Conservation (phyloP, 129 eudicot species). For the Deinandra increscens region DNA sequence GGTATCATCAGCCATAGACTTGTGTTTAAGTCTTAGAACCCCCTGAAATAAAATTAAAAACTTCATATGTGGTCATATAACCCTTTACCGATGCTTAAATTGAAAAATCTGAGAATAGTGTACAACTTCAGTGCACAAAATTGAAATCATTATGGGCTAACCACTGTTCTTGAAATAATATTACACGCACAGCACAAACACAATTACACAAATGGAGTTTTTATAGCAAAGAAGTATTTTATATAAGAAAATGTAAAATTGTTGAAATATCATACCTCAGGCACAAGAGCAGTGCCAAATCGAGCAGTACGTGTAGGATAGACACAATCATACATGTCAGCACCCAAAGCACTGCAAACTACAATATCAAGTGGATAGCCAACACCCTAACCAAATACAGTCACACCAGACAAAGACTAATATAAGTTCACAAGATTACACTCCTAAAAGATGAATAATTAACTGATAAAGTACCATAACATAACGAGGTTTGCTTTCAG, state of each 20-base stretch:
- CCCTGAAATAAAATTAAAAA: constrained; percentile 68
- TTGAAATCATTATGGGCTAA: neutral
- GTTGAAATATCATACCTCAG: constrained; percentile 52
- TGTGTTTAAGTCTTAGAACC: constrained; percentile 74
- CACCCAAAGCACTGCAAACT: constrained; percentile 98
- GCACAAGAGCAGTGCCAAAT: constrained; percentile 96
- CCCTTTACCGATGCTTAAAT: neutral
- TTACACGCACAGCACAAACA: constrained; percentile 8
- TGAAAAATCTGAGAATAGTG: neutral
- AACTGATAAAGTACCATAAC: constrained; percentile 63
- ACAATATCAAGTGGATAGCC: constrained; percentile 97
- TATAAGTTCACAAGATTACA: constrained; percentile 5
- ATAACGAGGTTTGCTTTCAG: constrained; percentile 92
- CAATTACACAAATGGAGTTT: neutral
- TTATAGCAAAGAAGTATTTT: neutral
- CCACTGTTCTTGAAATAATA: neutral
- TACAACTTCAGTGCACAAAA: neutral
- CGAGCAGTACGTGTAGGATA: constrained; percentile 99
- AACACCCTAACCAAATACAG: constrained; percentile 59
- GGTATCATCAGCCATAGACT: constrained; percentile 81
- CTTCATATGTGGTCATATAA: neutral
- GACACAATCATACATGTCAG: constrained; percentile 95
- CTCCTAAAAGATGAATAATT: neutral
- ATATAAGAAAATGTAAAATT: neutral
- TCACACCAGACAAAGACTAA: constrained; percentile 9